Evolutionary conservation across 345 rosid genomes (phyloP), one percentile per base, ranked within the genome.

Genomic region (Excoecaria cochinchinensis): DNA sequence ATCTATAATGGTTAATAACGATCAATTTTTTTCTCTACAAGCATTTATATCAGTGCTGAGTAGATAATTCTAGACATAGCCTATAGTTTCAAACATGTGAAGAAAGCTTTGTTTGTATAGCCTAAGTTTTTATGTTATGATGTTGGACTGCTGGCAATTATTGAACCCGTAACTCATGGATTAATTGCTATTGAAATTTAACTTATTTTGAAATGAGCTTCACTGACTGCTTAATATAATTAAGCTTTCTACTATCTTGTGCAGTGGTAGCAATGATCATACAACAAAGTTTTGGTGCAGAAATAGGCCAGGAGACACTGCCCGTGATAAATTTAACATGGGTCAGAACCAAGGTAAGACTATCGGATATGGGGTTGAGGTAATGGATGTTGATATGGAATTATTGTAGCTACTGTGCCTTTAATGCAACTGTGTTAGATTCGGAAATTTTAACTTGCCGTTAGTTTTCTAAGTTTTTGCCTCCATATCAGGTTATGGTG

Each of bases 241-340:
- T 75, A 83, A 65, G 61, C 63, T 38, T n/a, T 52, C 31, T 74
- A 22, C 3, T 72, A 80, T 71, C 71, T 81, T 79, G 70, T 89
- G 90, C 94, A 95, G 99, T 76, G 99, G 99, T 77, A 92, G 99
- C 92, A 87, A 89, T 77, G 99, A 95, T 80, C 91, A 90, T 82
- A 87, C 96, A 2, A 95, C 99, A 70, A 95, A 91, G 87, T 95
- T 95, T 81, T 95, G 99, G 99, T 90, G 94, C 90, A 87, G 99
- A 89, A 91, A 92, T 84, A 87, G 99, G 74, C 98, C 99, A 31
- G 99, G 90, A 47, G 98, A 91, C 80, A 87, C 95, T 67, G 92
- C 90, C 78, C 93, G 94, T 62, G 98, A 93, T 87, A 94, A 82
- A 84, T 88, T 85, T 86, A 86, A 65, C 76, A 72, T 81, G 81